A percentile compares a stretch with the other conserved stretches of the same genome.
phyloP scores from a whole-genome alignment of 1,139 yeast genomes.

The Blastobotrys indianensis region DNA sequence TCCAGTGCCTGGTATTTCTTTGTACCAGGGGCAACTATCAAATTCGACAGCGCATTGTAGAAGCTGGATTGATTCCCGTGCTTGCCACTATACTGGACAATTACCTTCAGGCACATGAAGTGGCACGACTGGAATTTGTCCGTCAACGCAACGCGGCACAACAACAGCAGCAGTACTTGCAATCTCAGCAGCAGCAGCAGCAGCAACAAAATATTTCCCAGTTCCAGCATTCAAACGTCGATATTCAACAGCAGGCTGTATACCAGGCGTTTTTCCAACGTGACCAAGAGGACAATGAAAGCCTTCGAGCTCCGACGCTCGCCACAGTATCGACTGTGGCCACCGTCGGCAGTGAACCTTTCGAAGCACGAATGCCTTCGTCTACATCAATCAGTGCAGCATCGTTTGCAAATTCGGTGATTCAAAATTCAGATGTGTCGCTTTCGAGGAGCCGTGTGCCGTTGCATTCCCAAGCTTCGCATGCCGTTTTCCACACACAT shows the following conservation, averaged over 20 bases:
- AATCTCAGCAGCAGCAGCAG: constrained; percentile 2
- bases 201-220: not conserved
- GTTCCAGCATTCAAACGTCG: too few species aligned
- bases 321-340: constrained; percentile 1
- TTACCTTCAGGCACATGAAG: constrained; percentile 39
- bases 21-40: constrained; percentile 91
- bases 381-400: constrained; percentile 8
- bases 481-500: constrained; percentile 9
- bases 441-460: constrained; percentile 4
- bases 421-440: constrained; percentile 9
- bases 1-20: constrained; percentile 83
- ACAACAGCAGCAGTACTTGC: not conserved
- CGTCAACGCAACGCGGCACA: too few species aligned
- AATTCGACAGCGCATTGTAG: constrained; percentile 78
- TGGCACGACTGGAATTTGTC: constrained; percentile 1
- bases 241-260: too few species aligned
- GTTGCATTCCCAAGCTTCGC: constrained; percentile 9
- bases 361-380: constrained; percentile 5
- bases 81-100: constrained; percentile 90
- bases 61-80: constrained; percentile 86
- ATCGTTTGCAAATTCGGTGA: constrained; percentile 8
- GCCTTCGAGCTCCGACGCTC: not conserved
- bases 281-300: too few species aligned
- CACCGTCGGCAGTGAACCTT: not conserved
- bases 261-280: too few species aligned